Base-by-base conservation (phyloP, 75 land plant species). In the Chamaecyparis obtusa region DNA sequence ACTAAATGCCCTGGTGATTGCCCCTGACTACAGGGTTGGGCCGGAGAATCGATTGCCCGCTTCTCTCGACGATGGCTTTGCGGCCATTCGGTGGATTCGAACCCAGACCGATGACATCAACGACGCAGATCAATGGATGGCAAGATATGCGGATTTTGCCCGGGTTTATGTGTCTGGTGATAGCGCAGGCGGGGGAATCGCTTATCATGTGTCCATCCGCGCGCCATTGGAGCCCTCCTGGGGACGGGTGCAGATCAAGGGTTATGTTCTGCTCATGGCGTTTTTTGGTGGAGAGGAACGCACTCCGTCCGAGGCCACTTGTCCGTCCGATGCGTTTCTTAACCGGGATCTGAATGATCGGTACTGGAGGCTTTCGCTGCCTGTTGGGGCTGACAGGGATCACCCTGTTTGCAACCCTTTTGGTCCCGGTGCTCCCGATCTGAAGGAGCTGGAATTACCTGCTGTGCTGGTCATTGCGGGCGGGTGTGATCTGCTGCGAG, bases 1-100 rank as follows among this genome's bases (percentile, higher is more conserved):
- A 60, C 89, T 93, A 37, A 84, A 74, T 1, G 94, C 92, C 30
- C 55, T 95, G 19, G 88, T 94, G 17, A 48, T 93, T 64, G 84
- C 97, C 5, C 92, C 91, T 2, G 91, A 93, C 87, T 93, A 94
- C 64, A 89, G 96, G 83, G 91, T 93, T 60, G 93, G 96, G 15
- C 97, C 97, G 21, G 97, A 96, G 89, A 88, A 90, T 85, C 89
- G 93, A 5, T 92, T 95, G 79, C 97, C 97, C 19, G 93, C 92
- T 17, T 93, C 96, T 14, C 84, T 92, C 41, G 89, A 95, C 64
- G 97, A 94, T 84, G 94, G 89, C 9, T 85, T 85, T 89, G 85
- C 80, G 32, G 89, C 97, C 39, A 80, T 96, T 54, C 75, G 56
- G 75, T 94, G 96, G 95, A 91, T 96, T 30, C 86, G 87, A 35